A percentile compares a stretch with the other conserved stretches of the same genome.
Conservation (phyloP, 441 rosid genomes). For the Gossypium schwendimanii region DNA sequence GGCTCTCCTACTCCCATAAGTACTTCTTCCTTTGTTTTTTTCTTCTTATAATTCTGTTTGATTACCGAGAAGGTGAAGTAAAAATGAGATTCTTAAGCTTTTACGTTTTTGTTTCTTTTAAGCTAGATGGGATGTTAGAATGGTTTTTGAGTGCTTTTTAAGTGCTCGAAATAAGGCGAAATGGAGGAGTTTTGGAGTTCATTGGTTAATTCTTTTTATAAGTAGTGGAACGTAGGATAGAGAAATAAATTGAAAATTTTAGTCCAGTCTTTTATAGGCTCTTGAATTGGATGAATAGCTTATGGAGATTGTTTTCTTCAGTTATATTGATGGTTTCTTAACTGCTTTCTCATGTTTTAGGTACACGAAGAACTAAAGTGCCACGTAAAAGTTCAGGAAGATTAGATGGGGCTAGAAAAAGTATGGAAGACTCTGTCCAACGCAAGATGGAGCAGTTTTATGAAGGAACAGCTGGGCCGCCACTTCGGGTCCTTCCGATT, state of each 20-base stretch:
- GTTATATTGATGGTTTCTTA: neutral
- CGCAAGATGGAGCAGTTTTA: constrained; percentile 95
- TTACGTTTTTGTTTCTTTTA: neutral
- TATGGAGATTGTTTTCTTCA: neutral
- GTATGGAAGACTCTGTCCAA: constrained; percentile 92
- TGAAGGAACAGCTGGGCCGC: constrained; percentile 87
- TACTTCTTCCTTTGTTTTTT: constrained; percentile 14
- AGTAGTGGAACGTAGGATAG: neutral
- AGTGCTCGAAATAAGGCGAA: neutral
- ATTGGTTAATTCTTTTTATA: neutral
- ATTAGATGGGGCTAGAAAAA: constrained; percentile 74
- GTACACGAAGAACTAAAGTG: constrained; percentile 35
- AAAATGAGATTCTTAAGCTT: neutral
- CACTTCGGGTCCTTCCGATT: constrained; percentile 86
- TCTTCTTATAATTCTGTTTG: neutral
- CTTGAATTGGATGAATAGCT: neutral
- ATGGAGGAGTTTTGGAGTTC: neutral
- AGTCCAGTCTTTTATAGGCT: neutral
- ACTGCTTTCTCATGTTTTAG: constrained; percentile 19
- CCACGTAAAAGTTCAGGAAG: constrained; percentile 50
- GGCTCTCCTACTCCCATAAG: constrained; percentile 47
- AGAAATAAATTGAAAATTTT: neutral
- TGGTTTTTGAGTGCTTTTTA: neutral
- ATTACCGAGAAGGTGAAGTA: neutral
- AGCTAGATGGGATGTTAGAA: neutral